These are phyloP conservation scores for Capronia americana DNA, from an alignment of 2,329 filamentous ascomycete genomes.

Conservation along the genomic window DNA sequence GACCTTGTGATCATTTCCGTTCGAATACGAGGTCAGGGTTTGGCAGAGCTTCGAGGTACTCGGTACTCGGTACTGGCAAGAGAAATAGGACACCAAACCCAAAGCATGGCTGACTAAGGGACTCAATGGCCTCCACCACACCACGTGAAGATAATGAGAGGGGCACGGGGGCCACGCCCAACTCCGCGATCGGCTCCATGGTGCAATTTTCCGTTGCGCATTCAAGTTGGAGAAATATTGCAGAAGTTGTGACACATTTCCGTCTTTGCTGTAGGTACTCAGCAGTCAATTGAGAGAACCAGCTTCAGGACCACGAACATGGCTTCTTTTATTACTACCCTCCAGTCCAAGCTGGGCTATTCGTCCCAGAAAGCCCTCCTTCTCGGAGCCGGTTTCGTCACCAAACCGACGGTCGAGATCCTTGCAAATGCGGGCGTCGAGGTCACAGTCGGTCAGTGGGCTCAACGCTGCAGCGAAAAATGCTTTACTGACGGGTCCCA, in stretches of 20 bases:
- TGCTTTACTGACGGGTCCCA: conserved; percentile 44
- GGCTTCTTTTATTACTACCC: conserved; percentile 30
- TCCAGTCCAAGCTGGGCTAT: conserved; percentile 36
- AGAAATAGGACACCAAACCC: neutral
- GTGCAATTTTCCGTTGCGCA: conserved; percentile 21
- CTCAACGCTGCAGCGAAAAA: neutral
- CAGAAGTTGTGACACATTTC: conserved; percentile 20
- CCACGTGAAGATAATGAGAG: conserved; percentile 17
- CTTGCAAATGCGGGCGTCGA: conserved; percentile 65
- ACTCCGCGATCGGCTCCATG: conserved; percentile 25
- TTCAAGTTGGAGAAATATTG: conserved; percentile 15
- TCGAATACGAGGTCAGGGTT: neutral
- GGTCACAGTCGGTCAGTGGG: conserved; percentile 68
- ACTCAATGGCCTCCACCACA: neutral
- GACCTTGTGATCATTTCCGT: conserved; percentile 1
- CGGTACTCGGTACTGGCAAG: too few species aligned
- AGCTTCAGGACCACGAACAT: conserved; percentile 17
- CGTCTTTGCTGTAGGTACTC: conserved; percentile 1
- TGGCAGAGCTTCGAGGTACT: neutral
- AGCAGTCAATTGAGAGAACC: neutral
- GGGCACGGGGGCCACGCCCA: conserved; percentile 10
- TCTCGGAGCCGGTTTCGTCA: conserved; percentile 52
- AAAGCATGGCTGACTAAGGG: neutral
- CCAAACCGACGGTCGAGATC: conserved; percentile 69
- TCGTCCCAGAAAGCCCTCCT: conserved; percentile 37